Evolutionary conservation across 108 stramenopile species (phyloP), one percentile per base, ranked within the genome.

Genomic region (Cylindrotheca fusiformis): DNA sequence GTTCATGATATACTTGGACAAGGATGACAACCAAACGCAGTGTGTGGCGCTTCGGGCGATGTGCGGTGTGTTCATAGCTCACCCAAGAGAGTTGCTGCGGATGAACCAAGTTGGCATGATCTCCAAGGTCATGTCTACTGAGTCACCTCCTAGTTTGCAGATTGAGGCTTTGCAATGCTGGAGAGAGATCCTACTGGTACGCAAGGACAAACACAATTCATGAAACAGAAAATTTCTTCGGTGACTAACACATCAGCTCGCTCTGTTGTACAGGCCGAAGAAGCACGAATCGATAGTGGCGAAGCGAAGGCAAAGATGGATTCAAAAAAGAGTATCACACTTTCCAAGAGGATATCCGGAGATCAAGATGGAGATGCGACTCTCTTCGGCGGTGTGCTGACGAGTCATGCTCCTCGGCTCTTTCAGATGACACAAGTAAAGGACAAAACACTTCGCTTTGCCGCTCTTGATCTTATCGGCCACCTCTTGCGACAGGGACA

Each of bases 401-500:
- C 82, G 2, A 79, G 72, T 21, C 89, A 95, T 48, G 76, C 90
- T 25, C 33, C 73, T 22, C 86, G 84, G 22, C 69, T 95, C 19
- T 90, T 85, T 60, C 77, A 79, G 50, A 72, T 95, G 86, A 84
- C 80, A 18, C 59, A 77, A 64, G 60, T 58, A 36, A 71, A 63
- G 41, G 75, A 95, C 44, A 73, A 62, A 28, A 70, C 66, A 50
- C 72, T 93, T 31, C 68, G 94, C 1, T 61, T 69, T 32, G 84
- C 81, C 21, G 74, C 84, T 2, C 58, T 93, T 29, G 82, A 90
- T 23, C 82, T 96, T 14, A 55, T 92, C 25, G 91, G 88, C 4
- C 77, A 86, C 52, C 77, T 96, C 1, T 75, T 94, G 24, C 84
- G 93, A 3, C 95, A 96, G 77, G 95, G 95, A n/a, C 78, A 93